phyloP scores from a whole-genome alignment of 1,284 basidiomycete species.

The Cutaneotrichosporon spelunceum region DNA sequence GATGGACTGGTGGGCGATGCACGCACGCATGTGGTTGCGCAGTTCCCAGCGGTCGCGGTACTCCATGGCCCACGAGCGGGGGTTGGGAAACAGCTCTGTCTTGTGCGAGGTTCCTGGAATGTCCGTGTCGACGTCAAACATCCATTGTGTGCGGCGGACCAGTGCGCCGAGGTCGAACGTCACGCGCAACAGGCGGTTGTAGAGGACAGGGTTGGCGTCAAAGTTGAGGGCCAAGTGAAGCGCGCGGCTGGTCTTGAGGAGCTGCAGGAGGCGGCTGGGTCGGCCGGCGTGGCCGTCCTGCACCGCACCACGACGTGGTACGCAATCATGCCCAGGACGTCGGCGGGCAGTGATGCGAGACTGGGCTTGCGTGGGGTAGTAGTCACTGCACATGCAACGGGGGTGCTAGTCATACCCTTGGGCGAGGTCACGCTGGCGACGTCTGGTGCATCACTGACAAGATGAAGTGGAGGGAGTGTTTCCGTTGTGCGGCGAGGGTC shows the following conservation, averaged over 20 bases:
- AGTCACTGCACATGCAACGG: too few relatives aligned
- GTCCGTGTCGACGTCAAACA: constrained; percentile 27
- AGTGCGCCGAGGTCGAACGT: constrained; percentile 50
- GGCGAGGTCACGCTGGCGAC: constrained; percentile 15
- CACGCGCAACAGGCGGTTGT: constrained; percentile 47
- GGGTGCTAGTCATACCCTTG: constrained; percentile 2
- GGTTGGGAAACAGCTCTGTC: constrained; percentile 34
- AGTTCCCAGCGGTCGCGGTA: constrained; percentile 44
- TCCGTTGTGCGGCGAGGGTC: too few relatives aligned
- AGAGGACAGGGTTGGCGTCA: constrained; percentile 50
- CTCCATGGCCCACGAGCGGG: constrained; percentile 44
- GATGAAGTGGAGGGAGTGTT: constrained; percentile 40
- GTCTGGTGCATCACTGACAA: constrained; percentile 23
- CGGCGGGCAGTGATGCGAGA: too few relatives aligned
- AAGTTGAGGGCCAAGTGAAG: constrained; percentile 45
- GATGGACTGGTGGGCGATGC: constrained; percentile 33
- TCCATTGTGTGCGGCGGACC: constrained; percentile 42
- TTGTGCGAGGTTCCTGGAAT: constrained; percentile 17
- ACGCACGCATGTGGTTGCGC: constrained; percentile 38
- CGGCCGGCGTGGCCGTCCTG: constrained; percentile 20
- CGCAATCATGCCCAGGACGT: too few relatives aligned
- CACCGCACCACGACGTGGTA: too few relatives aligned
- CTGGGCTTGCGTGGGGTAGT: not conserved
- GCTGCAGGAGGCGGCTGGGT: constrained; percentile 35
- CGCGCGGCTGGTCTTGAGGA: constrained; percentile 34